phyloP scores from a whole-genome alignment of 2,329 filamentous ascomycete species.

The Stachybotrys echinatus region DNA sequence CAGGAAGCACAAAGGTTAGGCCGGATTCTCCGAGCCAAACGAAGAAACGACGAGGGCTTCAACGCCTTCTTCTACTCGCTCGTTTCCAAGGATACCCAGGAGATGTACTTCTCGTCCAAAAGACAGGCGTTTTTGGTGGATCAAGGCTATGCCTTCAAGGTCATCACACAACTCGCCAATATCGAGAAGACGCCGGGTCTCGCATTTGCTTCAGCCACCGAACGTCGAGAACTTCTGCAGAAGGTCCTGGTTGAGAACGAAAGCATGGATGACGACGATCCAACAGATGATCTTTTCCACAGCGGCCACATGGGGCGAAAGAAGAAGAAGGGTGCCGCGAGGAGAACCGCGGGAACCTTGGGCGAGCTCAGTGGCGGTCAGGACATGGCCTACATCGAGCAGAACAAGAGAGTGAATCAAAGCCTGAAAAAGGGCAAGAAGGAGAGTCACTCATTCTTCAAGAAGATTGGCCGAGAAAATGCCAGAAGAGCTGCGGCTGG shows the following conservation, averaged over 20 bases:
- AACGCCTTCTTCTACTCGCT: constrained; percentile 99
- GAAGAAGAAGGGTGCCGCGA: constrained; percentile 54
- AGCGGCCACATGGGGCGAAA: constrained; percentile 40
- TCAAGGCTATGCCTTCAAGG: constrained; percentile 97
- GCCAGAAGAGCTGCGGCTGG: constrained; percentile 27
- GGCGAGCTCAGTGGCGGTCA: constrained; percentile 85
- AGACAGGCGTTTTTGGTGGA: constrained; percentile 95
- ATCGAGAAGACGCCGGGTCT: constrained; percentile 80
- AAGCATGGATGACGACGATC: constrained; percentile 65
- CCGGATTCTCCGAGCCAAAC: constrained; percentile 88
- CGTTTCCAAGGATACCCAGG: constrained; percentile 93
- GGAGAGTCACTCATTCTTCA: constrained; percentile 34
- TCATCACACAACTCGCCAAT: constrained; percentile 91
- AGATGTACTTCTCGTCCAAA: constrained; percentile 98
- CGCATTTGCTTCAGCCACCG: constrained; percentile 71
- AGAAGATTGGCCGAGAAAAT: constrained; percentile 37
- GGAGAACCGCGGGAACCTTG: constrained; percentile 78
- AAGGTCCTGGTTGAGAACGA: constrained; percentile 88
- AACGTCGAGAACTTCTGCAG: constrained; percentile 80
- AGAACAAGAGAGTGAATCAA: constrained; percentile 65
- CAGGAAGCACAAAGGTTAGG: constrained; percentile 94
- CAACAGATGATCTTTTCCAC: constrained; percentile 39
- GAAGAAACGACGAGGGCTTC: constrained; percentile 95
- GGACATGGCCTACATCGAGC: constrained; percentile 94
- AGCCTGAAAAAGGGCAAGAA: constrained; percentile 32